phyloP scores from a whole-genome alignment of 345 rosid species.

The Ricinus communis region DNA sequence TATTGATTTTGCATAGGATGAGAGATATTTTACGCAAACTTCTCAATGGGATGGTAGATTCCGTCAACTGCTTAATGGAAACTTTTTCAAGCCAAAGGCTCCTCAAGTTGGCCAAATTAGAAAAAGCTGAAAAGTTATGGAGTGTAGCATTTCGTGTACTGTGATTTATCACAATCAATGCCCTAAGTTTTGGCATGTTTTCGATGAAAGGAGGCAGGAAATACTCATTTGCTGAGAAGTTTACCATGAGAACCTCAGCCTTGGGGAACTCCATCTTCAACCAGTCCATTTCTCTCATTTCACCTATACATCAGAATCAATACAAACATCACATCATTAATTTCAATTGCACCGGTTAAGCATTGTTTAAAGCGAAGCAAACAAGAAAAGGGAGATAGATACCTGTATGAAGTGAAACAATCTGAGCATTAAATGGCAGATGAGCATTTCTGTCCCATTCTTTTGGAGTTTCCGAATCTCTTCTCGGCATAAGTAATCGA shows the following conservation, averaged over 20 bases:
- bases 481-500: conserved; percentile 71
- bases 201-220: conserved; percentile 75
- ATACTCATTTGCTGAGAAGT: conserved; percentile 59
- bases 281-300: conserved; percentile 89
- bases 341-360: not conserved
- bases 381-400: not conserved
- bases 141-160: conserved; percentile 53
- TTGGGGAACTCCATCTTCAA: conserved; percentile 70
- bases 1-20: conserved; percentile 67
- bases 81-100: conserved; percentile 93
- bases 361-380: not conserved
- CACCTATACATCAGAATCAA: conserved; percentile 42
- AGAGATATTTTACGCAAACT: conserved; percentile 62
- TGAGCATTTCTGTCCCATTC: conserved; percentile 80
- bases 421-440: conserved; percentile 57
- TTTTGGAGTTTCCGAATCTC: conserved; percentile 58
- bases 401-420: conserved; percentile 89
- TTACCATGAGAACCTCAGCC: conserved; percentile 78
- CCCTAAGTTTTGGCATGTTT: conserved; percentile 76
- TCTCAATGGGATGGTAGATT: conserved; percentile 42
- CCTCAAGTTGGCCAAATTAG: conserved; percentile 49
- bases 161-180: conserved; percentile 65
- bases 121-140: conserved; percentile 50
- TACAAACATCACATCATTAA: not conserved
- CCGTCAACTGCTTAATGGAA: conserved; percentile 46